Conservation (phyloP, 768 basidiomycete genomes). For the Trametes cinnabarina region DNA sequence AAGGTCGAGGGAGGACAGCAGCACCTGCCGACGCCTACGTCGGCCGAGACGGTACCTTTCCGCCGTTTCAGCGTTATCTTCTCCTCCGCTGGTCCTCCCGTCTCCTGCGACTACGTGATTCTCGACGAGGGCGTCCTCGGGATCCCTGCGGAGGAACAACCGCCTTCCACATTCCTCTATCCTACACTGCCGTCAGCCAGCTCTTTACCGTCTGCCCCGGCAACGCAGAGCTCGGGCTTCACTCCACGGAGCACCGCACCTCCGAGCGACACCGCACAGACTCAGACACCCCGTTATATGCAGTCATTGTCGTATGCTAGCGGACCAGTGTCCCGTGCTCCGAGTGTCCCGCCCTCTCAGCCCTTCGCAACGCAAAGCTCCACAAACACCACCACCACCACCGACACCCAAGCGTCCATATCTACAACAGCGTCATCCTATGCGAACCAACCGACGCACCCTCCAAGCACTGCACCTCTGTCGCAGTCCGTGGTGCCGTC, state of each 20-base stretch:
- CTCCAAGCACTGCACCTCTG: neutral
- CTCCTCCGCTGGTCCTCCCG: slow-evolving; percentile 56
- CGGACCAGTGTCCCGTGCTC: neutral
- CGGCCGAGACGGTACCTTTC: slow-evolving; percentile 47
- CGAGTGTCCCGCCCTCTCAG: neutral
- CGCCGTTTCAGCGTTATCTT: slow-evolving; percentile 78
- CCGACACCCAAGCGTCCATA: neutral
- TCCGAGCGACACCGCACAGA: neutral
- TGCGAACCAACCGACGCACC: neutral
- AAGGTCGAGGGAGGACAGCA: slow-evolving; percentile 21
- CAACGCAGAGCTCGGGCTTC: neutral
- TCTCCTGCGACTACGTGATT: slow-evolving; percentile 75
- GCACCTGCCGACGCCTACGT: neutral
- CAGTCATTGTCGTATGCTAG: slow-evolving; percentile 3
- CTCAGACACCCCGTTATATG: neutral
- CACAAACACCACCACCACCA: neutral
- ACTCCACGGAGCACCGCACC: neutral
- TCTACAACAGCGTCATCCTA: neutral
- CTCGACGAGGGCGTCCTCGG: slow-evolving; percentile 53
- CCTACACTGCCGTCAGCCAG: neutral
- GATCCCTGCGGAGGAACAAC: slow-evolving; percentile 8
- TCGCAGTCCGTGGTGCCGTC: slow-evolving; percentile 4
- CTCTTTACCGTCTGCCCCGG: neutral
- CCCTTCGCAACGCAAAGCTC: too few species aligned
- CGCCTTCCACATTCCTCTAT: slow-evolving; percentile 8